Evolutionary conservation across 1,284 basidiomycete species (phyloP), one percentile per base, ranked within the genome.

Genomic region (Leccinum pallidistipes): DNA sequence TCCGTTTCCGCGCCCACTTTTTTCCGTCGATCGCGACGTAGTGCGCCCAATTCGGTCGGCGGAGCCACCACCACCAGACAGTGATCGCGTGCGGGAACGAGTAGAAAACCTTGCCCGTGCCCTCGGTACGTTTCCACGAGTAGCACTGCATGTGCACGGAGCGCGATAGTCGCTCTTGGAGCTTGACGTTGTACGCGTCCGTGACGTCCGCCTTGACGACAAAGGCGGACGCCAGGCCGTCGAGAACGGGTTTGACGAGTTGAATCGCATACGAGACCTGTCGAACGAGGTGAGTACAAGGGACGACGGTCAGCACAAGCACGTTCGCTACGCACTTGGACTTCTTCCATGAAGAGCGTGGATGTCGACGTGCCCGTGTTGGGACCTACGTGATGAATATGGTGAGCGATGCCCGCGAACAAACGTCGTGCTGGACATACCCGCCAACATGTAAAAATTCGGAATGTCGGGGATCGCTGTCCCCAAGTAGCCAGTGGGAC

Each of bases 401-500:
- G n/a, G 24, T 36, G 55, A 27, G 3, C 47, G 32, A 50, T 21
- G n/a, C 3, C 16, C 21, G 34, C 2, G 12, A 36, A 12, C 9
- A 5, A 16, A 24, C 54, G 18, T 21, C 27, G 7, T 2, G 10
- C 43, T 43, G 29, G 16, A 58, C 67, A 18, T 21, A 69, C 71
- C 70, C n/a, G 63, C 56, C 3, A 78, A 52, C 65, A 73, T 69
- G 63, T 76, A 77, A 61, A 76, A 74, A 59, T 79, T 80, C 0
- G 78, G 79, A 43, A 79, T 77, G 24, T 70, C 72, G 1, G 77
- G 77, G 7, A 75, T 62, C 6, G 71, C 65, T 9, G 73, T 76
- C 10, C 78, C 76, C n/a, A 67, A 61, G 56, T 79, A 78, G 12
- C 71, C 76, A 7, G 69, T 71, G 3, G 77, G 77, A 12, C 77